phyloP scores from a whole-genome alignment of 257 asterid genomes.

The Ajuga chamaepitys region DNA sequence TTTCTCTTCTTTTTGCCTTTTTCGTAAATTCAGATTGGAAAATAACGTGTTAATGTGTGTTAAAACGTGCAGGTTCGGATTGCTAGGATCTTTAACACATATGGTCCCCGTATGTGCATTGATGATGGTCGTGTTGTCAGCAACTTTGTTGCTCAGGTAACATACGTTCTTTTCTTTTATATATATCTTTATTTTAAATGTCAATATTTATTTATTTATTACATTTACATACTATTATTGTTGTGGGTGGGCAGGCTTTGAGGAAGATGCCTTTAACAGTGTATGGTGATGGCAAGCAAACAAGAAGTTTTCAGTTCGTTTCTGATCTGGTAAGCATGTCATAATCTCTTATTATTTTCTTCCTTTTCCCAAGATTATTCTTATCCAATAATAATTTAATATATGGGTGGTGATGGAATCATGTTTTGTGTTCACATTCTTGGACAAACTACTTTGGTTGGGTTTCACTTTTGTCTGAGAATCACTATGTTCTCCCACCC shows the following conservation, averaged over 20 bases:
- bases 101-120: constrained; percentile 97
- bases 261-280: constrained; percentile 94
- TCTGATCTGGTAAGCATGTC: constrained; percentile 73
- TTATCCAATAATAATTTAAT: background rate
- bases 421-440: background rate
- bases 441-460: background rate
- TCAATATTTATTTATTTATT: too few species aligned
- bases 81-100: constrained; percentile 93
- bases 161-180: background rate
- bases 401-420: background rate
- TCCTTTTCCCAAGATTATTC: background rate
- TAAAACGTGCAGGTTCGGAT: constrained; percentile 62
- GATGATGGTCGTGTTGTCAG: constrained; percentile 99
- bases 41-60: background rate
- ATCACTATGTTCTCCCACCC: too few species aligned
- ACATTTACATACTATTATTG: background rate
- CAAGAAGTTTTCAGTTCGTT: constrained; percentile 93
- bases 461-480: background rate
- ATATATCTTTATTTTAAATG: too few species aligned
- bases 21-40: background rate
- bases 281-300: constrained; percentile 96
- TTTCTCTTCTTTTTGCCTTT: background rate
- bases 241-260: constrained; percentile 56
- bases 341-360: background rate
- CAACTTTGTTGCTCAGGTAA: constrained; percentile 98